phyloP scores from a whole-genome alignment of 2,329 filamentous ascomycete genomes.

The Pestalotiopsis sp. region DNA sequence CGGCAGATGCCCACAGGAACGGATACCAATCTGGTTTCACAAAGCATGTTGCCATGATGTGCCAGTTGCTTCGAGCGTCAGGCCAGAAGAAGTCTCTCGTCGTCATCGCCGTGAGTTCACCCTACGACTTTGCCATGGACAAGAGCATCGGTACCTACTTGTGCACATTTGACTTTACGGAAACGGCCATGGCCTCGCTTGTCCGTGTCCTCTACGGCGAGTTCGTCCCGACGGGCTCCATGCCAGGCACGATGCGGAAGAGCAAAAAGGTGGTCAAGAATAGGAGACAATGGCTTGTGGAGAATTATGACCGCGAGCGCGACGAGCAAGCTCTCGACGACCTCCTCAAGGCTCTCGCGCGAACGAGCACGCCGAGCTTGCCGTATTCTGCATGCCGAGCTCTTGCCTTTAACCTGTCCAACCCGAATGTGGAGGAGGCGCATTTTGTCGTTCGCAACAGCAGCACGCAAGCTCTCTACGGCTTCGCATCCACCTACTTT shows the following conservation, averaged over 20 bases:
- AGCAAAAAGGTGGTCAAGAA: slow-evolving; percentile 86
- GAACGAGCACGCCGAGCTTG: slow-evolving; percentile 66
- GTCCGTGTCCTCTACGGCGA: slow-evolving; percentile 86
- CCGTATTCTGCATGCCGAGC: slow-evolving; percentile 73
- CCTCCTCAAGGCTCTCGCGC: slow-evolving; percentile 71
- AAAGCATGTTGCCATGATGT: slow-evolving; percentile 95
- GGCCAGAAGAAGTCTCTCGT: slow-evolving; percentile 88
- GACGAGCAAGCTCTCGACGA: slow-evolving; percentile 74
- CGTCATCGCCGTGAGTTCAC: slow-evolving; percentile 90
- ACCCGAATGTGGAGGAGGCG: slow-evolving; percentile 71
- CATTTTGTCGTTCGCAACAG: slow-evolving; percentile 95
- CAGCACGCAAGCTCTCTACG: slow-evolving; percentile 87
- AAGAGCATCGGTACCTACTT: slow-evolving; percentile 88
- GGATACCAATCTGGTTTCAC: slow-evolving; percentile 93
- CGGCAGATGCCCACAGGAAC: slow-evolving; percentile 91
- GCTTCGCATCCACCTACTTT: slow-evolving; percentile 89
- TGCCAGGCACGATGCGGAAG: slow-evolving; percentile 78
- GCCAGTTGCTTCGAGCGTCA: slow-evolving; percentile 74
- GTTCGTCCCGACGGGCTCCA: slow-evolving; percentile 57
- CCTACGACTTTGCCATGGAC: slow-evolving; percentile 96
- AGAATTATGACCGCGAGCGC: slow-evolving; percentile 79
- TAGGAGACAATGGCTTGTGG: slow-evolving; percentile 93
- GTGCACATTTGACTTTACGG: slow-evolving; percentile 95
- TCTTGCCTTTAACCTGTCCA: slow-evolving; percentile 74
- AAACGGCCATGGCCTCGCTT: slow-evolving; percentile 82